Percentiles rank a stretch among this genome's conserved stretches.
phyloP scores from a whole-genome alignment of 1,284 basidiomycete species.

The Earliella scabrosa region DNA sequence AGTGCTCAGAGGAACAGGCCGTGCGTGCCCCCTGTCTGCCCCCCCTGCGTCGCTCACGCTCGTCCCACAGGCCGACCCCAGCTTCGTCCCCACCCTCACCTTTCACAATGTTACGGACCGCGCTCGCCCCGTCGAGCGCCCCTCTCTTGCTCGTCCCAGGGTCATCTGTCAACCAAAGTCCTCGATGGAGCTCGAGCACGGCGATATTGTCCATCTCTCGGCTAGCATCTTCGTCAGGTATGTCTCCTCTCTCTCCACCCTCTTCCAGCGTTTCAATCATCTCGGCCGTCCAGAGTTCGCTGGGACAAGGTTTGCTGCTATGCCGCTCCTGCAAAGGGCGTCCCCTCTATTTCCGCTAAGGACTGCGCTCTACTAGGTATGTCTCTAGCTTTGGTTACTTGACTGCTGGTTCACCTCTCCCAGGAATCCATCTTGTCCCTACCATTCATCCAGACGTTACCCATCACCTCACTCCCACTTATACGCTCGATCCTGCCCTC shows the following conservation, averaged over 20 bases:
- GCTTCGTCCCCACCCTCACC: slow-evolving; percentile 19
- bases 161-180: slow-evolving; percentile 19
- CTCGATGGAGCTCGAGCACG: slow-evolving; percentile 29
- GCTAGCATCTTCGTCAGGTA: slow-evolving; percentile 49
- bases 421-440: slow-evolving; percentile 60
- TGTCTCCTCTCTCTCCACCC: slow-evolving; percentile 21
- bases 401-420: neutral
- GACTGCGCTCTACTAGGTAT: slow-evolving; percentile 61
- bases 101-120: slow-evolving; percentile 15
- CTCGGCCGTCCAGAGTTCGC: slow-evolving; percentile 39
- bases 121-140: slow-evolving; percentile 14
- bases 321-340: slow-evolving; percentile 38
- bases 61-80: slow-evolving; percentile 18
- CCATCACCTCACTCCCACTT: slow-evolving; percentile 61
- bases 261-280: neutral
- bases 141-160: slow-evolving; percentile 5
- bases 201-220: slow-evolving; percentile 54
- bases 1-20: slow-evolving; percentile 51
- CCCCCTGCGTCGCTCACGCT: neutral
- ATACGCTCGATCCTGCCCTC: slow-evolving; percentile 49
- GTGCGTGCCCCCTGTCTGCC: slow-evolving; percentile 42
- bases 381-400: too few species aligned
- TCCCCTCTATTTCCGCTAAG: slow-evolving; percentile 37
- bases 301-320: slow-evolving; percentile 62
- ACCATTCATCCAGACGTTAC: slow-evolving; percentile 51